Evolutionary conservation across 768 basidiomycete species (phyloP), one percentile per base, ranked within the genome.

Genomic region (Termitomyces sp.): DNA sequence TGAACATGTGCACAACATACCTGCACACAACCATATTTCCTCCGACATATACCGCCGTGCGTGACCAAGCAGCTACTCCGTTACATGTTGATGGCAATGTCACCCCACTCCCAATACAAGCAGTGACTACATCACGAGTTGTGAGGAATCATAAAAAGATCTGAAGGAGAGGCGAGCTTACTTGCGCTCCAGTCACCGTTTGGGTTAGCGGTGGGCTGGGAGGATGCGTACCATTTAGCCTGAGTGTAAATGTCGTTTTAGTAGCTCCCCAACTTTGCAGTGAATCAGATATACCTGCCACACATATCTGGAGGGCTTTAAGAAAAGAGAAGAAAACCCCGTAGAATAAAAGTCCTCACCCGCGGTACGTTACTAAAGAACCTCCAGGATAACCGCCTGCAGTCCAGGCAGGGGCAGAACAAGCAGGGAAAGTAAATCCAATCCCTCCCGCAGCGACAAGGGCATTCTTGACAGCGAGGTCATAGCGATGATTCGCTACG

Each of bases 121-220:
- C 83, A 63, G 81, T 83, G 63, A 85, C 83, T 85, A 42, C 7
- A 63, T 47, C 13, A 42, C 24, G 6, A 43, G 56, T 35, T 35
- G 33, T 30, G 44, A 40, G 46, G 38, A 44, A 38, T 8, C 40
- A 33, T 58, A 44, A 35, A 50, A 9, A 46, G 26, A 47, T 28
- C 22, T n/a, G 3, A 48, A 32, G 30, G 20, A 24, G 35, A 47
- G 16, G 13, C 30, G 28, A 8, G 72, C 81, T 60, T 68, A 88
- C 86, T 80, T 30, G 85, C 78, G 59, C 80, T 80, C 86, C 84
- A 87, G 45, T 86, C 85, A n/a, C 76, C 74, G 64, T 75, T 82
- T 13, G 80, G 70, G 61, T 77, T 77, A 52, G 65, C 73, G 33
- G 73, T 66, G 4, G 86, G 85, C 30, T 74, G 73, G 18, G 71